A percentile compares a stretch with the other conserved stretches of the same genome.
phyloP scores from a whole-genome alignment of 164 flowering plant genomes.

The Tetracentron sinense region DNA sequence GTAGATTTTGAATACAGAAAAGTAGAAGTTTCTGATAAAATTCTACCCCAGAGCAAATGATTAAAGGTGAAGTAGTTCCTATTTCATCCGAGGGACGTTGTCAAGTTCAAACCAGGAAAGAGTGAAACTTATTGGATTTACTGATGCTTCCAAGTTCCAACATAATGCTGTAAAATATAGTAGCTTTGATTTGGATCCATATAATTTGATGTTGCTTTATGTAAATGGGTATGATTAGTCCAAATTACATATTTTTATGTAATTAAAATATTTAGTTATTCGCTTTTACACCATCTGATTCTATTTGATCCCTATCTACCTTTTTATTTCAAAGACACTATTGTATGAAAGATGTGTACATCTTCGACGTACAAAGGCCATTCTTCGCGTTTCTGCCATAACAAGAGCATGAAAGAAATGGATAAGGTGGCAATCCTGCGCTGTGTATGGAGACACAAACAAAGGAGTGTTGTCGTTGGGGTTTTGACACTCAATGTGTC shows the following conservation, averaged over 20 bases:
- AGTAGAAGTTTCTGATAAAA: conserved; percentile 49
- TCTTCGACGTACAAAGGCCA: conserved; percentile 65
- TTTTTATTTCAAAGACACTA: conserved; percentile 50
- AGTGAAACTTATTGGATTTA: conserved; percentile 93
- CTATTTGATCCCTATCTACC: conserved; percentile 3
- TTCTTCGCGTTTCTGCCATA: conserved; percentile 75
- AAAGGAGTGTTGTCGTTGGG: conserved; percentile 75
- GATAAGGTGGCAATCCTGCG: conserved; percentile 89
- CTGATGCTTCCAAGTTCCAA: conserved; percentile 77
- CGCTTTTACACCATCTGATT: background rate
- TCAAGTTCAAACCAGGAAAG: conserved; percentile 90
- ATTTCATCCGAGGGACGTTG: conserved; percentile 84
- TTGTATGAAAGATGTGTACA: conserved; percentile 80
- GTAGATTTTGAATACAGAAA: conserved; percentile 82
- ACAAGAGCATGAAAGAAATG: conserved; percentile 87
- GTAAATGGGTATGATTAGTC: no score
- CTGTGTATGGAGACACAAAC: conserved; percentile 96
- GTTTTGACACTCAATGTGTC: conserved; percentile 86
- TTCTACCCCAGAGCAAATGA: conserved; percentile 95
- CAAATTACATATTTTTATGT: no score
- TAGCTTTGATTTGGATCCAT: conserved; percentile 10
- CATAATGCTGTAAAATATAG: conserved; percentile 57
- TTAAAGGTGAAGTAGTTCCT: conserved; percentile 94
- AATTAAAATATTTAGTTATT: background rate
- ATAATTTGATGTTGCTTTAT: background rate